These are phyloP conservation scores for Sporothrix brasiliensis DNA, from an alignment of 2,329 filamentous ascomycete species.

Conservation along the genomic window DNA sequence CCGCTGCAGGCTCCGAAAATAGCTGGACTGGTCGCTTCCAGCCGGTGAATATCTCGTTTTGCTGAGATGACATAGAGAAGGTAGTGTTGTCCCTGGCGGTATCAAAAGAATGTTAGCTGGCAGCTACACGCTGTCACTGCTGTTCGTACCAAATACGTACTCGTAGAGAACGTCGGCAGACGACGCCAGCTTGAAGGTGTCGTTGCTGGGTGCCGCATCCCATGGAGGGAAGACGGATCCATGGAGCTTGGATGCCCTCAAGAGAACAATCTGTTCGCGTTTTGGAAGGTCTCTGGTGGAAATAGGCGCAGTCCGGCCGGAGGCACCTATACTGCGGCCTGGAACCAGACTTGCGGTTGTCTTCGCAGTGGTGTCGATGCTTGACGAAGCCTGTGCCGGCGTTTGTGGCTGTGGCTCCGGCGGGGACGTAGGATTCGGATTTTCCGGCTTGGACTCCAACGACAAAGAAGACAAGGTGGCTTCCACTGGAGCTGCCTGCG, in stretches of 20 bases:
- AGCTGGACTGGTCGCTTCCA: constrained; percentile 81
- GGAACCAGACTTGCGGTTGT: background rate
- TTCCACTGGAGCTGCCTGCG: constrained; percentile 11
- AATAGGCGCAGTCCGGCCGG: constrained; percentile 41
- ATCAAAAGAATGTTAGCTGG: background rate
- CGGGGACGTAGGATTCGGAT: constrained; percentile 31
- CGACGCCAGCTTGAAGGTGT: constrained; percentile 62
- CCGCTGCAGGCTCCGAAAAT: constrained; percentile 47
- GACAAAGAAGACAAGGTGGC: constrained; percentile 25
- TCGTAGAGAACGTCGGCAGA: constrained; percentile 59
- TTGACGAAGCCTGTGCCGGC: constrained; percentile 30
- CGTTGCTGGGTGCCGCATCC: constrained; percentile 62
- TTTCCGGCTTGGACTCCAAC: background rate
- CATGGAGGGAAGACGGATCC: constrained; percentile 84
- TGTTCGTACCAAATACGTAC: constrained; percentile 51
- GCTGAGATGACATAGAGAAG: constrained; percentile 73
- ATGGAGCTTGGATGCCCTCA: constrained; percentile 77
- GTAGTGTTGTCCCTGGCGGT: constrained; percentile 64
- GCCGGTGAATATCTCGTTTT: constrained; percentile 73
- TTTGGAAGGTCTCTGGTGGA: constrained; percentile 65
- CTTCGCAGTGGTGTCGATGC: background rate
- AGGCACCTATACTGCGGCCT: background rate
- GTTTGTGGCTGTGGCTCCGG: background rate
- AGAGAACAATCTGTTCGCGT: constrained; percentile 74
- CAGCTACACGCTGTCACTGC: too few relatives aligned